Evolutionary conservation across 148 eudicot species (phyloP).

Genomic region (Fagopyrum tataricum): DNA sequence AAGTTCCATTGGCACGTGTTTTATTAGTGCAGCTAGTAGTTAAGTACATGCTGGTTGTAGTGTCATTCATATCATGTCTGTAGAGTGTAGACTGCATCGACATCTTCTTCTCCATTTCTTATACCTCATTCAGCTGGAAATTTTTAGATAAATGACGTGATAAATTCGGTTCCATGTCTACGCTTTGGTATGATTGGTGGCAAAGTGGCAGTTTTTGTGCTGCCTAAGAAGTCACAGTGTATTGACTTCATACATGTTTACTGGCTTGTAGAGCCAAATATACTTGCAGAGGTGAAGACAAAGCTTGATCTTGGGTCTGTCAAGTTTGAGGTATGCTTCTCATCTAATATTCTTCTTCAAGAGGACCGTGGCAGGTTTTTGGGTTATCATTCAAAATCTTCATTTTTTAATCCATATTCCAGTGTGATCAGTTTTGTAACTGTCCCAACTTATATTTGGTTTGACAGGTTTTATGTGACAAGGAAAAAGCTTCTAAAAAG

Average conservation of each 20-base stretch:
- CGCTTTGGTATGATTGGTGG: not conserved
- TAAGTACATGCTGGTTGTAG: not conserved
- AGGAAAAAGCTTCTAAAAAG: constrained; percentile 75
- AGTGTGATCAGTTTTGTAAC: not conserved
- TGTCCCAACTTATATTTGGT: constrained; percentile 11
- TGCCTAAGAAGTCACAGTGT: constrained; percentile 12
- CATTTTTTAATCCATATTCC: not conserved
- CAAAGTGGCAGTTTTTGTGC: not conserved
- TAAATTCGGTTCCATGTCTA: not conserved
- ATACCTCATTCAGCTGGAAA: not conserved
- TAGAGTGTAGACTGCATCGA: not conserved
- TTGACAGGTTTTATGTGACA: constrained; percentile 76
- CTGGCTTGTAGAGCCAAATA: constrained; percentile 75
- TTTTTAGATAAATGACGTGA: not conserved
- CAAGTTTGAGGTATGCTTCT: constrained; percentile 70
- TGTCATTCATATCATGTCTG: not conserved
- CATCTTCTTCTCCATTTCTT: not conserved
- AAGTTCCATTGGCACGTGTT: not conserved
- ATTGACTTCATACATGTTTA: not conserved
- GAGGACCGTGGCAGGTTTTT: not conserved
- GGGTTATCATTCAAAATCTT: not conserved
- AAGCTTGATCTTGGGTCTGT: constrained; percentile 84
- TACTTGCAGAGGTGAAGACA: constrained; percentile 89
- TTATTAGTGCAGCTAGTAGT: not conserved
- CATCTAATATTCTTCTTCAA: not conserved